Evolutionary conservation across 176 grass and related monocot genomes (phyloP).

Genomic region (Bromus sterilis): DNA sequence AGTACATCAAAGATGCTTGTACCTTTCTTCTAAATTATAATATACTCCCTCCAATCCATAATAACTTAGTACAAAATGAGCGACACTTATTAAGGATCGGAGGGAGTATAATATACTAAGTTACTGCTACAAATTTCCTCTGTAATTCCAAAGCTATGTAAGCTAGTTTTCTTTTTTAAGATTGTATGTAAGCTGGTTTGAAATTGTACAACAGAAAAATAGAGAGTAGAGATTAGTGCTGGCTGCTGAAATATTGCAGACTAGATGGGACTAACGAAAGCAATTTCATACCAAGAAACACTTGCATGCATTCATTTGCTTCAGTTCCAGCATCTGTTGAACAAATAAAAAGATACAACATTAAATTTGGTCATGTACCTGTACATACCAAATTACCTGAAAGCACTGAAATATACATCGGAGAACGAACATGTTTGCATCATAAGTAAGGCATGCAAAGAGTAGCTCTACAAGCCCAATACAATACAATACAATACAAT

Average conservation of each 20-base stretch:
- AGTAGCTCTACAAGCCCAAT: neutral
- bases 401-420: neutral
- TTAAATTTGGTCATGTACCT: neutral
- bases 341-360: neutral
- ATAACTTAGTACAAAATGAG: too few relatives aligned
- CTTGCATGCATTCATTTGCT: conserved; percentile 76
- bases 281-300: conserved; percentile 63
- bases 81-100: too few relatives aligned
- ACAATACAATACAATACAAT: neutral
- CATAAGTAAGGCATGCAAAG: neutral
- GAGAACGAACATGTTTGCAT: neutral
- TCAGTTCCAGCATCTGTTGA: conserved; percentile 67
- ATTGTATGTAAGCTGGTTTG: neutral
- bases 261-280: neutral
- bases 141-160: neutral
- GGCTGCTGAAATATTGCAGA: neutral
- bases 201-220: neutral
- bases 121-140: neutral
- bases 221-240: neutral
- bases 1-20: neutral
- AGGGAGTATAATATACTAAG: neutral
- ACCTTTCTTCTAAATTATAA: neutral
- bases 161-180: too few relatives aligned
- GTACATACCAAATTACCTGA: neutral
- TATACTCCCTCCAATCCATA: too few relatives aligned